These are phyloP conservation scores for Lotus japonicus DNA, from an alignment of 306 rosid species.

Conservation along the genomic window DNA sequence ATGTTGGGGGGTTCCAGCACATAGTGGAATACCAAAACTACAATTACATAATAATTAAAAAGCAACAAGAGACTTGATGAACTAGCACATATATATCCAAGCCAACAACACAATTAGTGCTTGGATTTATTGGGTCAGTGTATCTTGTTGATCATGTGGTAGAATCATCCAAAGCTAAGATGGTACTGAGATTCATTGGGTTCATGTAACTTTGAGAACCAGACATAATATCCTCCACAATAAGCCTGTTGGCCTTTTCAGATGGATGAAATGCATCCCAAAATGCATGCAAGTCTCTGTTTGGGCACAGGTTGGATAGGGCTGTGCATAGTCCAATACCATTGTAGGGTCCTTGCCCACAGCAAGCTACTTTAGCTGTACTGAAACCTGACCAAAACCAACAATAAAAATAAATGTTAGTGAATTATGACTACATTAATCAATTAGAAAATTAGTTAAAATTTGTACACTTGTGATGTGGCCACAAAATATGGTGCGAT, in stretches of 20 bases:
- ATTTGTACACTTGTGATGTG: too few relatives aligned
- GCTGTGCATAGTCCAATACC: conserved; percentile 67
- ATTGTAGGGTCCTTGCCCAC: conserved; percentile 84
- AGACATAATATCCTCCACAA: conserved; percentile 35
- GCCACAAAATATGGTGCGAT: too few relatives aligned
- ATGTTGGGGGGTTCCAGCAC: too few relatives aligned
- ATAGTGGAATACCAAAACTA: too few relatives aligned
- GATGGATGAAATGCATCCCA: conserved; percentile 89
- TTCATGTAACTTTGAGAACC: conserved; percentile 52
- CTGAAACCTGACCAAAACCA: conserved; percentile 35
- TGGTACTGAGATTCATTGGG: conserved; percentile 85
- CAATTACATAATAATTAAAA: too few relatives aligned
- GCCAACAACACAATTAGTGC: too few relatives aligned
- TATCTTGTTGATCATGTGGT: not conserved
- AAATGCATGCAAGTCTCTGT: conserved; percentile 53
- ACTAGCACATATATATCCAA: too few relatives aligned
- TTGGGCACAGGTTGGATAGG: conserved; percentile 49
- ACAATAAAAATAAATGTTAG: not conserved
- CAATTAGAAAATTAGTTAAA: too few relatives aligned
- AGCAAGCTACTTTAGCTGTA: conserved; percentile 62
- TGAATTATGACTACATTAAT: too few relatives aligned
- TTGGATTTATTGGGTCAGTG: too few relatives aligned
- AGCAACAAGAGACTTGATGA: too few relatives aligned
- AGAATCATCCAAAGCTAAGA: conserved; percentile 44
- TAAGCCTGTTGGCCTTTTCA: conserved; percentile 44